Base-by-base conservation (phyloP, 169 alveolate genomes). In the Plasmodium relictum region DNA sequence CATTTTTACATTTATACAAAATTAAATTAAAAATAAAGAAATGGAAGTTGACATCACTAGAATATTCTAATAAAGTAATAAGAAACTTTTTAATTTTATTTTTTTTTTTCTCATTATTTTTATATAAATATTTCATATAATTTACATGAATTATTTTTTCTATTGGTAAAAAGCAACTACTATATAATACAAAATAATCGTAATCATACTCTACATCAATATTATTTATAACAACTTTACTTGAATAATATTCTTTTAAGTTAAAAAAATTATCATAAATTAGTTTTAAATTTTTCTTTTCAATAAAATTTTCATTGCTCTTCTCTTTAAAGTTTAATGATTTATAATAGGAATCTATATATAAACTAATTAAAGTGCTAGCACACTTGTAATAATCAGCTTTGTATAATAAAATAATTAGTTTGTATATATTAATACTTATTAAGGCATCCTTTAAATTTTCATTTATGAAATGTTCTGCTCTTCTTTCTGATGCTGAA, bases 371-470 rank as follows among this genome's bases (percentile, higher is more conserved):
- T 7, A 86, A 54, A 10, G 87, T 61, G 18, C 92, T 86, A 7
- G 80, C 74, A 50, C 92, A 86, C 3, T 70, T 44, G 24, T 86
- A 86, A 62, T 70, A 86, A 52, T 72, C 92, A 10, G 87, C 92
- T 37, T 86, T 69, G 18, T 86, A 86, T n/a, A 86, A 42, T 2
- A 86, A 54, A 18, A 86, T 86, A 20, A 86, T 31, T 20, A 86
- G 50, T 41, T 86, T 86, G 18, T 39, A 71, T 26, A 86, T 86
- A 31, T 50, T 71, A 18, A 69, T 71, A 22, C 52, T 86, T 39
- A 45, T 72, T 20, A 86, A 56, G 0, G 87, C 74, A 24, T 86
- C 74, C 24, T 72, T 86, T 54, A 86, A 70, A 71, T 86, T 70
- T n/a, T 58, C 88, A 54, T 63, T 73, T 20, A 86, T 86, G 20